phyloP scores from a whole-genome alignment of 257 asterid species.

The Ocimum tenuiflorum region DNA sequence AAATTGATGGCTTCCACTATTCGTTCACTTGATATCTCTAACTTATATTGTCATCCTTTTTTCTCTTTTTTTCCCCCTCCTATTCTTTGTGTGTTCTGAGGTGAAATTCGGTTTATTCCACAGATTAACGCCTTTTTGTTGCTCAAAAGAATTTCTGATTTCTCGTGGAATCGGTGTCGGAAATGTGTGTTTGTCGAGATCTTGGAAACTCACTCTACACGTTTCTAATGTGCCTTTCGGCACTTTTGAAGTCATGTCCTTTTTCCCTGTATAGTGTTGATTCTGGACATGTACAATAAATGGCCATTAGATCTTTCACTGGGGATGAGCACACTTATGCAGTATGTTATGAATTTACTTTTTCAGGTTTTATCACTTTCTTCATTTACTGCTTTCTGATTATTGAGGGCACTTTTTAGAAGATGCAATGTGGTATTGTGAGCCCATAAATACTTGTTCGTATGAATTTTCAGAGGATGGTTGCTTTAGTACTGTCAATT shows the following conservation, averaged over 20 bases:
- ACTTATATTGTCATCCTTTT: no score
- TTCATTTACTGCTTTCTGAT: neutral
- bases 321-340: neutral
- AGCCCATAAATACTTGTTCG: neutral
- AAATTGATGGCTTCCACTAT: neutral
- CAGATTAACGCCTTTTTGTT: neutral
- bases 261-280: conserved; percentile 15
- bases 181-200: conserved; percentile 2
- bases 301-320: conserved; percentile 1
- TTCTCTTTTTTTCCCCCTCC: no score
- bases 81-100: neutral
- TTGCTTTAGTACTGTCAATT: neutral
- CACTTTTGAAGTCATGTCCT: neutral
- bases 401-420: neutral
- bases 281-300: neutral
- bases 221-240: neutral
- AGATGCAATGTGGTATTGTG: neutral
- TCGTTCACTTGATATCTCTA: no score
- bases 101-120: neutral
- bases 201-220: neutral
- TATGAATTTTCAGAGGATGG: neutral
- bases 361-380: neutral
- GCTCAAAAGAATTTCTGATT: neutral
- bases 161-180: neutral
- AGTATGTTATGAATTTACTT: conserved; percentile 3